A percentile compares a stretch with the other conserved stretches of the same genome.
These are phyloP conservation scores for Suhomyces atakaporum DNA, from an alignment of 1,139 yeast genomes.

Conservation along the genomic window DNA sequence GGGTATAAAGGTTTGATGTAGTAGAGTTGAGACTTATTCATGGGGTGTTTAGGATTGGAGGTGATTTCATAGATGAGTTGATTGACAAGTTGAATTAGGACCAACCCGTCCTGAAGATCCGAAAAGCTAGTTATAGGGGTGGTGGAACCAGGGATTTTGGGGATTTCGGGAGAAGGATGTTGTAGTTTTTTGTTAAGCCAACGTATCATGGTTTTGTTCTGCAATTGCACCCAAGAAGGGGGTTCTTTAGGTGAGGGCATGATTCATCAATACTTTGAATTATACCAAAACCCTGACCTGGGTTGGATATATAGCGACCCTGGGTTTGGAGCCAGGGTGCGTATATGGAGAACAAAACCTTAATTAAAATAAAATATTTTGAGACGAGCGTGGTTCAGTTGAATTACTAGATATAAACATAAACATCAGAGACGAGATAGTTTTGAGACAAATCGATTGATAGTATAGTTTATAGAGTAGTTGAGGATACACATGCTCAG, in stretches of 20 bases:
- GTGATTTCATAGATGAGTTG: constrained; percentile 28
- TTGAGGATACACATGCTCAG: no score
- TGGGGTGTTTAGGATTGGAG: constrained; percentile 19
- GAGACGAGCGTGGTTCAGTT: constrained; percentile 5
- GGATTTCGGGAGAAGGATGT: constrained; percentile 23
- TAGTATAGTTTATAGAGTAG: no score
- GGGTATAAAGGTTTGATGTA: constrained; percentile 39
- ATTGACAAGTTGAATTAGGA: constrained; percentile 38
- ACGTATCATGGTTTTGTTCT: constrained; percentile 48
- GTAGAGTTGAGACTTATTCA: constrained; percentile 21
- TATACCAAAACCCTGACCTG: constrained; percentile 2
- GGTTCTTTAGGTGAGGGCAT: constrained; percentile 10
- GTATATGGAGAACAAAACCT: background rate
- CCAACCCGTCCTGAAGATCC: constrained; percentile 46
- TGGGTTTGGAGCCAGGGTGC: constrained; percentile 5
- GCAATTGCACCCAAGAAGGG: constrained; percentile 42
- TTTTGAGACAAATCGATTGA: no score
- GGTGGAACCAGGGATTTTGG: constrained; percentile 23
- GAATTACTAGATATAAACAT: background rate
- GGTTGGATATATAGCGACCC: constrained; percentile 3
- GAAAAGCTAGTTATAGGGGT: constrained; percentile 23
- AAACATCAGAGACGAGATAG: constrained; percentile 3
- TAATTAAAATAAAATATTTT: background rate
- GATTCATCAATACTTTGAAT: background rate
- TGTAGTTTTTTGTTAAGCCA: constrained; percentile 47